Base-by-base conservation (phyloP, 1,284 basidiomycete genomes). In the Ustilago trichophora region DNA sequence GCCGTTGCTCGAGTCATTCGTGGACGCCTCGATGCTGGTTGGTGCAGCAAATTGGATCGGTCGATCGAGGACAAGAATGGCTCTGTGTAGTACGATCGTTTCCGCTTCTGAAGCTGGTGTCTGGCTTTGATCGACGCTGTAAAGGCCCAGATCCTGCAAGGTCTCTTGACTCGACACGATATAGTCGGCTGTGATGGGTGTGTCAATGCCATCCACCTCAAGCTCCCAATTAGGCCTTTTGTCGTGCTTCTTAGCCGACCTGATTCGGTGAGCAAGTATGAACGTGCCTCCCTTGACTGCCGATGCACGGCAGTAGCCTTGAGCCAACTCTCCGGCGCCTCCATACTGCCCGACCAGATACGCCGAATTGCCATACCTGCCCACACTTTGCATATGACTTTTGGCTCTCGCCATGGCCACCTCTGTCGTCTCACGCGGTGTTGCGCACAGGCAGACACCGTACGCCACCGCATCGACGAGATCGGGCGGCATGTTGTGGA, bases 301-400 rank as follows among this genome's bases (percentile, higher is more conserved):
- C 10, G 75, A 67, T 6, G 75, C 59, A 24, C 78, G 64, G 32
- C 74, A 75, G 44, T 75, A 80, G 0, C 78, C 75, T 33, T 80
- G 78, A 0, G 74, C 76, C 5, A 80, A 57, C 57, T 80, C 78
- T 18, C 77, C 77, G 1, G 76, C 77, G 4, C 93, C 92, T 25
- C 95, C 95, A 79, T 97, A 98, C 74, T 97, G 93, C 0, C 92
- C 92, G 5, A 98, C 86, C 13, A 98, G 87, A 83, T 94, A 98
- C 0, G 95, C 89, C 0, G 91, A 92, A 10, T 90, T 83, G 6
- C 95, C 95, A 77, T 96, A 98, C 26, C 91, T 86, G 2, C 95
- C 94, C 12, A 89, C 84, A 1, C 92, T 91, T 34, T 85, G 87
- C 19, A 98, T 85, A 78, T 92, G 93, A 6, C 41, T 35, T 12